Evolutionary conservation across 2,329 filamentous ascomycete genomes (phyloP).

Genomic region (Falciphora oryzae): DNA sequence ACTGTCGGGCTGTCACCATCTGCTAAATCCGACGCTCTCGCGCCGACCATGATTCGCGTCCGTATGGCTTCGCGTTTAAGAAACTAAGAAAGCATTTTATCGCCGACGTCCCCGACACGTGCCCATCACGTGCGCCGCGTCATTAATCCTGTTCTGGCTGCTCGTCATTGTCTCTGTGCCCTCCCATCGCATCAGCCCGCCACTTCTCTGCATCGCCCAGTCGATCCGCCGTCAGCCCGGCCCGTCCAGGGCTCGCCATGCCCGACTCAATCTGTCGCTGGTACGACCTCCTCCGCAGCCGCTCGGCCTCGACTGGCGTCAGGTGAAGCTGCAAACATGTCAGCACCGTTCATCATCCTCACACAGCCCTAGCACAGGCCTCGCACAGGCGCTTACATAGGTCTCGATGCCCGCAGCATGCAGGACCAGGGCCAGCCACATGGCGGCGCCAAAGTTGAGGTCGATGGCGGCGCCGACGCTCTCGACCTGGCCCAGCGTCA

Average conservation of each 20-base stretch:
- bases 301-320: conserved; percentile 47
- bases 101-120: too few relatives aligned
- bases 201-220: conserved; percentile 29
- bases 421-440: conserved; percentile 47
- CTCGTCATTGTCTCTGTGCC: too few relatives aligned
- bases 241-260: conserved; percentile 32
- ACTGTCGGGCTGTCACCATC: too few relatives aligned
- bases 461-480: conserved; percentile 37
- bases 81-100: too few relatives aligned
- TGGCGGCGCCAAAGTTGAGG: conserved; percentile 44
- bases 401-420: conserved; percentile 44
- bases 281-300: conserved; percentile 50
- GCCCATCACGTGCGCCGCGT: too few relatives aligned
- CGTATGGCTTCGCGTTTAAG: too few relatives aligned
- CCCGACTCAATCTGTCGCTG: conserved; percentile 50
- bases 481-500: background rate
- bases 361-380: background rate
- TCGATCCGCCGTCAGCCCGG: conserved; percentile 37
- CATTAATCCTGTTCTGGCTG: too few relatives aligned
- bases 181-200: background rate
- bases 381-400: conserved; percentile 31
- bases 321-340: conserved; percentile 36
- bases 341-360: background rate
- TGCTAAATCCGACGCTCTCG: too few relatives aligned
- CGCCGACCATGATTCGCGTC: too few relatives aligned